Conservation (phyloP, 2,329 filamentous ascomycete genomes). For the Cytospora mali region DNA sequence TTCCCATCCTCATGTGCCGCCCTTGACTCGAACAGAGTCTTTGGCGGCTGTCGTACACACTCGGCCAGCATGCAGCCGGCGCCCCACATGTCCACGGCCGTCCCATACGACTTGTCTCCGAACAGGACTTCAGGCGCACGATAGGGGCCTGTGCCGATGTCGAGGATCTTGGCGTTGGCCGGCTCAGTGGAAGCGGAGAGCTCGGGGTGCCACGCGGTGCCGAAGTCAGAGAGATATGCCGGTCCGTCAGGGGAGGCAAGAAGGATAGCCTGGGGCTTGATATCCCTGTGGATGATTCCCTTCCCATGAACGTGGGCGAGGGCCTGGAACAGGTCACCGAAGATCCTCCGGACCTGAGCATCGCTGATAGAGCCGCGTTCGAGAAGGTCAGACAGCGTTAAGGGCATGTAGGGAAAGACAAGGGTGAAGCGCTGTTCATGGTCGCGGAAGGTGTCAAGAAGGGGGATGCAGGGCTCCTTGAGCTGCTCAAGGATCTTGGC, state of each 20-base stretch:
- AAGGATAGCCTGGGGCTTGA: constrained; percentile 91
- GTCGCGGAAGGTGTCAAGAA: constrained; percentile 75
- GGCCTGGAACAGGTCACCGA: constrained; percentile 68
- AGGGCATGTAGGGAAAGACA: constrained; percentile 81
- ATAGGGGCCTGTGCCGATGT: constrained; percentile 92
- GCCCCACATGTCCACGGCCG: constrained; percentile 85
- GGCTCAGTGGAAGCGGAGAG: constrained; percentile 64
- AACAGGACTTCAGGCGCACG: constrained; percentile 90
- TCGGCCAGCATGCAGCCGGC: constrained; percentile 84
- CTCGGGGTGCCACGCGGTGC: constrained; percentile 79
- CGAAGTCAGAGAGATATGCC: constrained; percentile 86
- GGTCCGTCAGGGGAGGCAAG: constrained; percentile 68
- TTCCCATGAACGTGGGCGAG: constrained; percentile 71
- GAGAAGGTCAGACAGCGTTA: constrained; percentile 72
- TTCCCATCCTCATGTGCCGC: constrained; percentile 76
- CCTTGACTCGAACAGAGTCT: constrained; percentile 81
- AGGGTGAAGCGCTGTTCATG: constrained; percentile 73
- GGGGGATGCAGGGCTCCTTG: constrained; percentile 60
- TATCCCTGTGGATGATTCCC: constrained; percentile 86
- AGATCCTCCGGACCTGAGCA: constrained; percentile 49
- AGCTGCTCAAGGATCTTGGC: constrained; percentile 69
- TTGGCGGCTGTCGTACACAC: constrained; percentile 56
- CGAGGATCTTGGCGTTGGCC: constrained; percentile 73
- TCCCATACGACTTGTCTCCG: constrained; percentile 72
- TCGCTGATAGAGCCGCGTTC: constrained; percentile 44